phyloP scores from a whole-genome alignment of 805 yeast species.

The Suhomyces tanzawaensis region DNA sequence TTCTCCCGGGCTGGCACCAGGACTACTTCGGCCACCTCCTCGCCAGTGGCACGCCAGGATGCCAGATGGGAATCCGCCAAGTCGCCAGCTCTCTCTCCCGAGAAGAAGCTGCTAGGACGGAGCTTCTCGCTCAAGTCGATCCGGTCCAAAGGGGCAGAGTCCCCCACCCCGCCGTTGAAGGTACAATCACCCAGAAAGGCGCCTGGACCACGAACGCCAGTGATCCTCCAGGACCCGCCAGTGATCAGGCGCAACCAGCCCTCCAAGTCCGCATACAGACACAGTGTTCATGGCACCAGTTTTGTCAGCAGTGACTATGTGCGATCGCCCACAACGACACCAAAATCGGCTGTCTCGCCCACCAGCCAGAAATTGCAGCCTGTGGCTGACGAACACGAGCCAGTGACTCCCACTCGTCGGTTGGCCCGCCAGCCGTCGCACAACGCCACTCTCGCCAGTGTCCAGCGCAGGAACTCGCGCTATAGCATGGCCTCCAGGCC shows the following conservation, averaged over 20 bases:
- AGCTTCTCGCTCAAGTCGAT: constrained; percentile 6
- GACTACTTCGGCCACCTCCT: not conserved
- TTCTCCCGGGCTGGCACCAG: not conserved
- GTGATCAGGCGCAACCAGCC: not conserved
- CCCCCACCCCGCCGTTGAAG: not conserved
- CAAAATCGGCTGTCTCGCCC: not conserved
- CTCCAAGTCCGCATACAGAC: not conserved
- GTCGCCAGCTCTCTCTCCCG: not conserved
- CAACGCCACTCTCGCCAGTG: no score
- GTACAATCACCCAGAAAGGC: no score
- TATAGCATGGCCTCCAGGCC: no score
- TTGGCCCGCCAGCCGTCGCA: not conserved
- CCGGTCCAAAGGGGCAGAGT: constrained; percentile 1
- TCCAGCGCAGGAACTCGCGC: no score
- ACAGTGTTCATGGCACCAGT: constrained; percentile 2
- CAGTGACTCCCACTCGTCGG: not conserved
- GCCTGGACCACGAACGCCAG: no score
- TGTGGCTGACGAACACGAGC: not conserved
- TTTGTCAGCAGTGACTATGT: not conserved
- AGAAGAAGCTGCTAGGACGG: constrained; percentile 1
- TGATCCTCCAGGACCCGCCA: constrained; percentile 4
- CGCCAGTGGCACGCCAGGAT: not conserved
- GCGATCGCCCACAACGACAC: not conserved
- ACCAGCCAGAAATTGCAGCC: not conserved
- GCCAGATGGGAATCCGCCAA: not conserved